phyloP scores from a whole-genome alignment of 495 filamentous ascomycete genomes.

The Xanthoparmelia taractica region DNA sequence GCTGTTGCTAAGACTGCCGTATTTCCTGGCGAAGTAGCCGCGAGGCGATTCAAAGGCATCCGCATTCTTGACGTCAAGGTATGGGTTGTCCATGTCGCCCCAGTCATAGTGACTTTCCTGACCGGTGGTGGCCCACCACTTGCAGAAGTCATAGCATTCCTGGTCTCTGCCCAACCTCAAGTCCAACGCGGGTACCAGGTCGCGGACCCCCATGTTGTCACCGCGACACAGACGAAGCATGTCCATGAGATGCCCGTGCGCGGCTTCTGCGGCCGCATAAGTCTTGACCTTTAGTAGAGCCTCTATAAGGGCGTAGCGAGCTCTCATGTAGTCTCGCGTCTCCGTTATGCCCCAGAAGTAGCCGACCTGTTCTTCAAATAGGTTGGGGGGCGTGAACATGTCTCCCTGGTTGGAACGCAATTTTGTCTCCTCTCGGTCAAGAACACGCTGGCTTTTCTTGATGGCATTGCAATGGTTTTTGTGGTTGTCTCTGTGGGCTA shows the following conservation, averaged over 20 bases:
- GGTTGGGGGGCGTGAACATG: constrained; percentile 26
- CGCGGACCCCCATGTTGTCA: constrained; percentile 42
- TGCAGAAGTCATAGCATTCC: constrained; percentile 49
- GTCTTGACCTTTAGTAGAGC: constrained; percentile 32
- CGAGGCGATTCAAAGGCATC: constrained; percentile 27
- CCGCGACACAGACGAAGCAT: constrained; percentile 36
- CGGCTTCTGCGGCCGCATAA: constrained; percentile 31
- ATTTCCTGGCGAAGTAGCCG: constrained; percentile 22
- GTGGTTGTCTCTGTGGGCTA: constrained; percentile 34
- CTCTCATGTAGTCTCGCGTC: constrained; percentile 41
- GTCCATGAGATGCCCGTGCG: constrained; percentile 33
- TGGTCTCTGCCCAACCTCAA: constrained; percentile 45
- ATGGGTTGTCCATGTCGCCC: constrained; percentile 30
- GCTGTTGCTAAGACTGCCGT: constrained; percentile 21
- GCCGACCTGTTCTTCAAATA: constrained; percentile 34
- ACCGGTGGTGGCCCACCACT: constrained; percentile 37
- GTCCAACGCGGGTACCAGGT: constrained; percentile 35
- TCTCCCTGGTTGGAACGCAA: constrained; percentile 31
- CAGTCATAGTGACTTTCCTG: constrained; percentile 32
- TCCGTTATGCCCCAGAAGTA: constrained; percentile 34
- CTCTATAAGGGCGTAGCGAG: constrained; percentile 30
- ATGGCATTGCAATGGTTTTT: constrained; percentile 38
- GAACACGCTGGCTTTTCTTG: constrained; percentile 21
- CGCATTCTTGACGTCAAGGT: constrained; percentile 28
- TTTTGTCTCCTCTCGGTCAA: constrained; percentile 29